These are phyloP conservation scores for Podospora fimiseda DNA, from an alignment of 495 filamentous ascomycete species.

Conservation along the genomic window DNA sequence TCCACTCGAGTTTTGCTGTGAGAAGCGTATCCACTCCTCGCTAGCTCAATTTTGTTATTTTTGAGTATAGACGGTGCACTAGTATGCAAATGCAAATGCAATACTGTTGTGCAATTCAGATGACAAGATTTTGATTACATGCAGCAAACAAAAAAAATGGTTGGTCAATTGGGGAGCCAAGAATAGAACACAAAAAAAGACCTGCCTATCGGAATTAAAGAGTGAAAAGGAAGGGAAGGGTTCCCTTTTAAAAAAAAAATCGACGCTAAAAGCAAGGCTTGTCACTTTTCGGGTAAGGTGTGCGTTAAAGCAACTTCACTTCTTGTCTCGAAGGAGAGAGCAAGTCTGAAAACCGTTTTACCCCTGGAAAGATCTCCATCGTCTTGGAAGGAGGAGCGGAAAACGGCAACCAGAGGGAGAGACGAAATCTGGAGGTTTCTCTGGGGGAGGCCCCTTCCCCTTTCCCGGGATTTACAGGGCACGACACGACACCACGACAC, in stretches of 20 bases:
- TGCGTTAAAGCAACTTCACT: not conserved
- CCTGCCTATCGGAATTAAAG: not conserved
- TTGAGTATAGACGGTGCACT: too few relatives aligned
- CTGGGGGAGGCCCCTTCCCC: too few relatives aligned
- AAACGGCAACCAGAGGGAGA: too few relatives aligned
- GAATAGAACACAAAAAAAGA: not conserved
- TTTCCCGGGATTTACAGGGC: too few relatives aligned
- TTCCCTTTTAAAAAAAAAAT: too few relatives aligned
- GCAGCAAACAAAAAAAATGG: not conserved
- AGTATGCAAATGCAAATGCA: too few relatives aligned
- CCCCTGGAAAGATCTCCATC: not conserved
- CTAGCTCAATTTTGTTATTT: too few relatives aligned
- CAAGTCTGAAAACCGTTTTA: not conserved
- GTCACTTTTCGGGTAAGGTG: not conserved
- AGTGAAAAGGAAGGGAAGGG: not conserved
- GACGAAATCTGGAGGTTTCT: not conserved
- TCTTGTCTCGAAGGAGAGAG: not conserved
- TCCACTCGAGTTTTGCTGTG: too few relatives aligned
- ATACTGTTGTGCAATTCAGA: too few relatives aligned
- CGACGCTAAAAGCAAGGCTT: not conserved
- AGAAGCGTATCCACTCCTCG: too few relatives aligned
- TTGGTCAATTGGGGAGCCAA: not conserved
- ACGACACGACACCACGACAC: too few relatives aligned
- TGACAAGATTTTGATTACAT: too few relatives aligned
- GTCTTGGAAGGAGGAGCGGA: not conserved